phyloP scores from a whole-genome alignment of 352 stramenopile genomes.

The Globisporangium abappressorium region DNA sequence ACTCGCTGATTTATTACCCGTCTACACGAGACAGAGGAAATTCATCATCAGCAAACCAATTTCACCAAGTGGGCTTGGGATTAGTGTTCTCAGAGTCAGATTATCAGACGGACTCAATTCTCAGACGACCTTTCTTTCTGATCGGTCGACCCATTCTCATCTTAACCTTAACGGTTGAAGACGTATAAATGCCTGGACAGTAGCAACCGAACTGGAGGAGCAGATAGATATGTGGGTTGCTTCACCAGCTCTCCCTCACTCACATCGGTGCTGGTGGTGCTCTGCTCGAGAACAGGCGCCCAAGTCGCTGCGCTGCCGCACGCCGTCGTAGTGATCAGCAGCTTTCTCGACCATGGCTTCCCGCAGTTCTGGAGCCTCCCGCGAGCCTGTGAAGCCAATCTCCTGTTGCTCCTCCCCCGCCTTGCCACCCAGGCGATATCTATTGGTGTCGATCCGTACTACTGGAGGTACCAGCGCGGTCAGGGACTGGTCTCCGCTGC shows the following conservation, averaged over 20 bases:
- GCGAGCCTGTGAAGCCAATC: background rate
- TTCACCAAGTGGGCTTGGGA: background rate
- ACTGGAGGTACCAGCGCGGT: background rate
- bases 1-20: too few species aligned
- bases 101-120: background rate
- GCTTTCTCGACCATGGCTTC: background rate
- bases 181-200: background rate
- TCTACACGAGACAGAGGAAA: background rate
- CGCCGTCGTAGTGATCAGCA: background rate
- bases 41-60: background rate
- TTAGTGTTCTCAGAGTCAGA: background rate
- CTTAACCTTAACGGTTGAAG: too few species aligned
- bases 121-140: background rate
- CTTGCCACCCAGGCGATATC: background rate
- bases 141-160: background rate
- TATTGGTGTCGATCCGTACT: background rate
- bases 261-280: background rate
- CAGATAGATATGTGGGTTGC: background rate
- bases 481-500: background rate
- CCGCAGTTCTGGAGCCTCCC: background rate
- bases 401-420: background rate
- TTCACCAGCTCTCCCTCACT: constrained; percentile 9
- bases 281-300: background rate
- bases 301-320: background rate
- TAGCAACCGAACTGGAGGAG: background rate